Evolutionary conservation across 139 green algal species (phyloP), one percentile per base, ranked within the genome.

Genomic region (Tetradesmus obliquus): DNA sequence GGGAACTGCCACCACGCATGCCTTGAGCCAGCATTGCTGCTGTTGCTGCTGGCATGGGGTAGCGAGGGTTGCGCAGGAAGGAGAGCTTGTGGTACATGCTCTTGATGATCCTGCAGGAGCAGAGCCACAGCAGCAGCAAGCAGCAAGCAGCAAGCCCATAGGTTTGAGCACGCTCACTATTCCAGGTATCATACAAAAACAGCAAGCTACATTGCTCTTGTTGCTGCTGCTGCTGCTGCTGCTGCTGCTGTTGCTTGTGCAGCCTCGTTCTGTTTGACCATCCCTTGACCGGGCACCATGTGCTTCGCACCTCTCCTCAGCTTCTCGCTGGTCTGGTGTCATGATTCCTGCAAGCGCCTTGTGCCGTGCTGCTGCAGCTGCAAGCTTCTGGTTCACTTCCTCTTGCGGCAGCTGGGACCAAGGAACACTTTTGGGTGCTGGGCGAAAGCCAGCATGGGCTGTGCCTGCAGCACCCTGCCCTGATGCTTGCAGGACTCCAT

Each of bases 61-160:
- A 94, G 22, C 96, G 94, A 1, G 96, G 96, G 92, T 97, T 97
- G 79, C 94, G 94, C 55, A 96, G 90, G 86, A 96, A 97, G 19
- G 92, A 92, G 0, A 97, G 93, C 91, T 96, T 96, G 87, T 95
- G 94, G 58, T 94, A 91, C 95, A 97, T 97, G 85, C 66, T 93
- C 53, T 94, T 82, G 79, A 97, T 96, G 66, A 97, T 94, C 93
- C 95, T 97, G 94, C 60, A 55, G 51, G 17, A 6, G 5, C 0
- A 69, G 1, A 22, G 20, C n/a, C 51, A 69, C 9, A 60, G 53
- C 22, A 32, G 82, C 53, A 60, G 53, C 22, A 32, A 51, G 13
- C 72, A 22, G 7, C 24, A 55, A 55, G 24, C 10, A 22, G 9
- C 79, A 76, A n/a, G 66, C 66, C n/a, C 57, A 66, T 9, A 45